A percentile compares a stretch with the other conserved stretches of the same genome.
Evolutionary conservation across 2,329 filamentous ascomycete genomes (phyloP).

Genomic region (Aspergillus terreus): DNA sequence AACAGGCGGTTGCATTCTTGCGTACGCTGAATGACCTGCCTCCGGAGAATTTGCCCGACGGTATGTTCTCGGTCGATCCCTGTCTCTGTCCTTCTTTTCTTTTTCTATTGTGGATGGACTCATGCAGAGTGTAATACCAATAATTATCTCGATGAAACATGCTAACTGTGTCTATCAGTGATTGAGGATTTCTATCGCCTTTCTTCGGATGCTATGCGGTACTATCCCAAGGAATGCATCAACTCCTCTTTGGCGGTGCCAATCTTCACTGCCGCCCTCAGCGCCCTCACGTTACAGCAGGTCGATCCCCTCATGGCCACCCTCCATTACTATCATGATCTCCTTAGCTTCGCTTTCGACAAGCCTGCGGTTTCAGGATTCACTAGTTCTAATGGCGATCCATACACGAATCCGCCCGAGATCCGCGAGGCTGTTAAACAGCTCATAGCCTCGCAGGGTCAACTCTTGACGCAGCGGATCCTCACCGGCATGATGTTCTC

Average conservation of each 20-base stretch:
- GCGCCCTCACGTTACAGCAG: conserved; percentile 83
- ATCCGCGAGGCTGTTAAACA: conserved; percentile 70
- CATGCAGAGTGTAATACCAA: neutral
- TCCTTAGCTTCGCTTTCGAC: conserved; percentile 81
- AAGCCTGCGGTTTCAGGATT: conserved; percentile 57
- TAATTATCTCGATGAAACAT: neutral
- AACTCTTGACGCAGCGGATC: conserved; percentile 78
- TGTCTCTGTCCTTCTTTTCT: neutral
- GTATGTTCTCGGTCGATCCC: conserved; percentile 34
- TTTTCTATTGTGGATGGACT: neutral
- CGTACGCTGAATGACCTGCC: conserved; percentile 83
- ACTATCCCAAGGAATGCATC: conserved; percentile 82
- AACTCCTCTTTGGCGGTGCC: conserved; percentile 73
- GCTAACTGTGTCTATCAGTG: conserved; percentile 45
- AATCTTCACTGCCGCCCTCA: conserved; percentile 82
- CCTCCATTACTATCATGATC: conserved; percentile 86
- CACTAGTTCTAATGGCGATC: conserved; percentile 58
- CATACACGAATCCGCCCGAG: conserved; percentile 62
- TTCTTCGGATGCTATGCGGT: conserved; percentile 84
- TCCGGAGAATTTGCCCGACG: conserved; percentile 69
- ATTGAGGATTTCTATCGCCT: conserved; percentile 97
- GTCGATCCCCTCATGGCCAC: conserved; percentile 87
- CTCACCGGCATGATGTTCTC: conserved; percentile 99
- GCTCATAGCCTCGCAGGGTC: conserved; percentile 67
- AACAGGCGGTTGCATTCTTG: conserved; percentile 85